Base-by-base conservation (phyloP, 495 filamentous ascomycete species). In the Trypethelium eluteriae region DNA sequence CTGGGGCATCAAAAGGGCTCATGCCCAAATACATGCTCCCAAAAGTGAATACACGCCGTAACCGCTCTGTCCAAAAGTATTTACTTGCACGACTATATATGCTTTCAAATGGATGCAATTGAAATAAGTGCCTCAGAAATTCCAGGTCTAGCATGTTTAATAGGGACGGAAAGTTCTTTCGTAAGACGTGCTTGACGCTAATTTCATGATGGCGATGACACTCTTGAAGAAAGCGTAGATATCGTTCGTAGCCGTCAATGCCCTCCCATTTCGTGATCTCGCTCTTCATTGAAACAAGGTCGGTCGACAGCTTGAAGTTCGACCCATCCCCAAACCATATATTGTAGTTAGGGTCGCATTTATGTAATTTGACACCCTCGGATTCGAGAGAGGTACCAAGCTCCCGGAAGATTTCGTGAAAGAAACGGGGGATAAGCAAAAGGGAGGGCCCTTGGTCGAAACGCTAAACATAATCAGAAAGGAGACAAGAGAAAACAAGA, bases 11-110 rank as follows among this genome's bases (percentile, higher is more conserved):
- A 74, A 86, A 90, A 1, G 88, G 88, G 67, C 78, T 82, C 88
- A 90, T 90, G 0, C 88, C 88, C 80, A 90, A 85, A 70, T 90
- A 90, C 88, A 90, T 90, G 67, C 84, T 88, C 38, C 84, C 86
- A 73, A 90, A 90, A 10, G 87, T 89, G 70, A 89, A 89, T 0
- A 85, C 86, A 14, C 87, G 74, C 57, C 86, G 76, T 72, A 89
- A 71, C 66, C 86, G 77, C 70, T 89, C 86, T 1, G 85, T 86
- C 76, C 78, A 82, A 73, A 89, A 89, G 70, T 88, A 89, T 63
- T 77, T 80, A 16, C 79, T 73, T 18, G 85, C 81, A 25, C 87
- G 77, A 12, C 73, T 76, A 74, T 83, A 90, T 10, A 88, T 84
- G 70, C 79, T 86, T 70, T 88, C 82, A 65, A 87, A 84, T 3